Base-by-base conservation (phyloP, 1,284 basidiomycete genomes). In the Tausonia pullulans region DNA sequence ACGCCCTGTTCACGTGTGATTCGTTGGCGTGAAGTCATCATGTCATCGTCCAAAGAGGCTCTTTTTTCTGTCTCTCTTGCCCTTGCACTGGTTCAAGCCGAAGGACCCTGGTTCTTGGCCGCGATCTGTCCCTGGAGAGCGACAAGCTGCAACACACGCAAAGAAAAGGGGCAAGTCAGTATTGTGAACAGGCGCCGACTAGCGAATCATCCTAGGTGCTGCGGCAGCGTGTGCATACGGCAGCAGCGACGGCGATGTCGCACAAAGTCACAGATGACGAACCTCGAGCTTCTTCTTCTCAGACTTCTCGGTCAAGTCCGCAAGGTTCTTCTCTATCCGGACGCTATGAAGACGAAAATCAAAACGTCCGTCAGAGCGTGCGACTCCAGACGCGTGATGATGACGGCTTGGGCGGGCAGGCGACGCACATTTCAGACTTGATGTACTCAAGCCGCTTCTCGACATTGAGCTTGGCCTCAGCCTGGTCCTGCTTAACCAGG, bases 371-470 rank as follows among this genome's bases (percentile, higher is more conserved):
- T 49, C 9, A 8, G 14, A 14, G 9, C 8, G 48, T 49, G 59
- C n/a, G 11, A 43, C 53, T 44, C 2, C 51, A 11, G 5, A 16
- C 27, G 3, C 16, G 14, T 40, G 11, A 46, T 43, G 4, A 48
- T 55, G 50, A 58, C 49, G 51, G 8, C 9, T 9, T 14, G 1
- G 2, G 48, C 14, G 62, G 49, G 46, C 55, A 53, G 16, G 44
- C 6, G 4, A 80, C 88, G 67, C 67, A 97, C 94, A 96, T 90
- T 76, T 98, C 94, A 59, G 83, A 78, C 62, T 79, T 81, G 73
- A 98, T 98, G 76, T 92, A 97, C 67, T 92, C 90, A 51, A 98
- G 78, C 5, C 95, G 84, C 66, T 90, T 97, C 68, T 92, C 85
- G 45, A 98, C 90, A 72, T 95, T 97, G 65, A 78, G 79, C 73